Percentiles rank a stretch among this genome's conserved stretches.
Evolutionary conservation across 108 stramenopile genomes (phyloP).

Genomic region (Cyclotella atomus): DNA sequence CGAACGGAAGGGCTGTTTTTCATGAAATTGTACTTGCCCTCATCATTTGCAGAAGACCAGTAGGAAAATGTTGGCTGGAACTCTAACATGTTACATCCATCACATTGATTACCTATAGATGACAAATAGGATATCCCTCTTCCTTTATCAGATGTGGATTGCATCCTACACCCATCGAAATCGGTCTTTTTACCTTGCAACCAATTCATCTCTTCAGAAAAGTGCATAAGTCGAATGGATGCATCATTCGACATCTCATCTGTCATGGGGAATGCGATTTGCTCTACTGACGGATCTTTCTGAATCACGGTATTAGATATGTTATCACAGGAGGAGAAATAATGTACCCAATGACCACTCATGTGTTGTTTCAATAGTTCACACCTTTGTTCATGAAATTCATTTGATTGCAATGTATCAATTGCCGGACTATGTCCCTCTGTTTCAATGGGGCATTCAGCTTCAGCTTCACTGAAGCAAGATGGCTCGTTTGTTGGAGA

Average conservation of each 20-base stretch:
- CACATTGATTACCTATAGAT: neutral
- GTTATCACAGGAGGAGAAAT: slow-evolving; percentile 1
- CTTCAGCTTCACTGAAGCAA: too few species aligned
- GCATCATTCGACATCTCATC: neutral
- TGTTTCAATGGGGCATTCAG: too few species aligned
- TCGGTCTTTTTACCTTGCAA: neutral
- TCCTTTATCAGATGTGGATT: too few species aligned
- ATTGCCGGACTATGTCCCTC: too few species aligned
- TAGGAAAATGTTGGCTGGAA: neutral
- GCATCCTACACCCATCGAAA: neutral
- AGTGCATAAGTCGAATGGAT: neutral
- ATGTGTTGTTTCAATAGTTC: neutral
- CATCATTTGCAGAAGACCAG: neutral
- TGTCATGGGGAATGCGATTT: neutral
- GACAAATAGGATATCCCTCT: neutral
- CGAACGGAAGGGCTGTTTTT: neutral
- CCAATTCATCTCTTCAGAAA: neutral
- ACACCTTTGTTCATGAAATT: too few species aligned
- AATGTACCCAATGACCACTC: neutral
- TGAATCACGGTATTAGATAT: neutral
- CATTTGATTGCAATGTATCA: too few species aligned
- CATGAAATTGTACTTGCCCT: neutral
- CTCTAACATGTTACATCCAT: neutral
- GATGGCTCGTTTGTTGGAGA: too few species aligned
- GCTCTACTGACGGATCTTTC: neutral